phyloP scores from a whole-genome alignment of 1,139 yeast genomes.

The Yamadazyma kanchanaburiensis region DNA sequence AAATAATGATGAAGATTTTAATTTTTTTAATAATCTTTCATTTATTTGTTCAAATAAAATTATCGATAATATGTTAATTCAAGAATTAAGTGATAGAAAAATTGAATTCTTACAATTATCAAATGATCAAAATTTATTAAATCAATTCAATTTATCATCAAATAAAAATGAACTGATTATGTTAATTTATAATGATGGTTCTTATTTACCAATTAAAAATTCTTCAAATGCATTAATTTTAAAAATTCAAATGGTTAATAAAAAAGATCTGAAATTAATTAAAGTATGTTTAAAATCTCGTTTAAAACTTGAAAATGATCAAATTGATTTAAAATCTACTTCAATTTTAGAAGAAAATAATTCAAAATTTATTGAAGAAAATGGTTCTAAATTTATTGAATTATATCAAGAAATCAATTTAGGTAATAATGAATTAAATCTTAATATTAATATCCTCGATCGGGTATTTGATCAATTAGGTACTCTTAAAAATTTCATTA shows the following conservation, averaged over 20 bases:
- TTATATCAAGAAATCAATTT: conserved; percentile 11
- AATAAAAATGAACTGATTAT: conserved; percentile 23
- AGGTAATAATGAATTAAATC: conserved; percentile 10
- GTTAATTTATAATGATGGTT: conserved; percentile 30
- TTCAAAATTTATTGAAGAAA: conserved; percentile 2
- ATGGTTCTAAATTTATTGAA: conserved; percentile 4
- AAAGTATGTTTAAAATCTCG: conserved; percentile 8
- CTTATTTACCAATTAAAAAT: conserved; percentile 32
- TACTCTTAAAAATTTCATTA: conserved; percentile 31
- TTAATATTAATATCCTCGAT: conserved; percentile 22
- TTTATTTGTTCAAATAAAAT: conserved; percentile 56
- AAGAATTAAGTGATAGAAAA: conserved; percentile 48
- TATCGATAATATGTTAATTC: conserved; percentile 60
- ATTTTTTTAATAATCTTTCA: conserved; percentile 47
- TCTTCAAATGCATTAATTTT: conserved; percentile 37
- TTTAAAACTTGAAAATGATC: conserved; percentile 25
- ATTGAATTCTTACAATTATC: conserved; percentile 31
- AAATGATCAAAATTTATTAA: conserved; percentile 1
- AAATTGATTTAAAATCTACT: conserved; percentile 14
- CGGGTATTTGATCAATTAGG: conserved; percentile 27
- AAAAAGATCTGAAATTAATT: conserved; percentile 10
- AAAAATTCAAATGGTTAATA: conserved; percentile 24
- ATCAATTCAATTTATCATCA: background rate
- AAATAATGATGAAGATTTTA: conserved; percentile 26
- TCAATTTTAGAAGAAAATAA: conserved; percentile 4